Evolutionary conservation across 2,329 filamentous ascomycete genomes (phyloP).

Genomic region (Colletotrichum echinochloae): DNA sequence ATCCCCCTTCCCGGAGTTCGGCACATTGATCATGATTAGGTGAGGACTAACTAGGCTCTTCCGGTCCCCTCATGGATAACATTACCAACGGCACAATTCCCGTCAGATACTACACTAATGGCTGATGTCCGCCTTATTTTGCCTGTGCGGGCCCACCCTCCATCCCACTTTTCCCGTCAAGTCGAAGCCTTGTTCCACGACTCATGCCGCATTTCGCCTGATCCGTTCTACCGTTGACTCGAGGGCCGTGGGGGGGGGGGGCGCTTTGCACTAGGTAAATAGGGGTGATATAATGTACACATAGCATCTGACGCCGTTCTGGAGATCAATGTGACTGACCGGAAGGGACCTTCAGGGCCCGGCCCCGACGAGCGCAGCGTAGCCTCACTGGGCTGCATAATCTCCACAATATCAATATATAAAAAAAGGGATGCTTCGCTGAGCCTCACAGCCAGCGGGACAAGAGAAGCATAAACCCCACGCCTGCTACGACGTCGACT

Average conservation of each 20-base stretch:
- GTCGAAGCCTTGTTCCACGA: not conserved
- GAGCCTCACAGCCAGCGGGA: not conserved
- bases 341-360: no score
- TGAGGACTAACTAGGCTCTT: not conserved
- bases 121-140: conserved; percentile 18
- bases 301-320: no score
- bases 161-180: conserved; percentile 36
- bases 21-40: not conserved
- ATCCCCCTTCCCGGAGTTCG: not conserved
- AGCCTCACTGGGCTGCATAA: no score
- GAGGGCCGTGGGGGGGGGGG: no score
- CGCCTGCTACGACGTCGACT: conserved; percentile 21
- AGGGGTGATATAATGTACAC: no score
- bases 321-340: no score
- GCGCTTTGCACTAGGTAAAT: no score
- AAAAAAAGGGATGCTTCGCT: not conserved
- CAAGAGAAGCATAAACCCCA: not conserved
- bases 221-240: no score
- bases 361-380: no score
- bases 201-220: not conserved
- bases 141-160: not conserved
- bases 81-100: not conserved
- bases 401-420: no score
- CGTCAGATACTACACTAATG: not conserved
- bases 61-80: not conserved